Base-by-base conservation (phyloP, 1,284 basidiomycete species). In the Cryptococcus neoformans region DNA sequence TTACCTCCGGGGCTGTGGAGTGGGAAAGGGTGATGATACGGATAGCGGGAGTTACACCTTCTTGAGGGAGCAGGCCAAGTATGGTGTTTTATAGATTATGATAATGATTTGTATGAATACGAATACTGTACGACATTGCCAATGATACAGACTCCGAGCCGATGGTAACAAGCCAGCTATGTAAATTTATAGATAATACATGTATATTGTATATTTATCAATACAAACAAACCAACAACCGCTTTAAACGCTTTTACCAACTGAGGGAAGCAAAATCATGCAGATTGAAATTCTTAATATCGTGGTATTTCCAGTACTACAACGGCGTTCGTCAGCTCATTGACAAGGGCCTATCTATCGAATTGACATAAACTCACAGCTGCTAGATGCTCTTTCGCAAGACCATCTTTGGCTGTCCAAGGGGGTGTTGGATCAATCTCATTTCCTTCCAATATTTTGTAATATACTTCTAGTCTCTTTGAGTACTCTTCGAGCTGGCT, bases 21-120 rank as follows among this genome's bases (percentile, higher is more conserved):
- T 65, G 1, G 70, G 69, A 1, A 56, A 64, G 53, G 70, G 70
- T 7, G 64, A 65, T 44, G 64, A 67, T 60, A 67, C 62, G n/a
- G 70, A 72, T 56, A 65, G 62, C 39, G 70, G 70, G 12, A 68
- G 66, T 57, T 72, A 67, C 53, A 57, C 45, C 12, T 72, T 70
- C 50, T 48, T 72, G 35, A 55, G 50, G 44, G 28, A 58, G 21
- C 70, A 72, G 48, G 62, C 60, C 17, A 59, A 55, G 40, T 54
- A 54, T 47, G 44, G 36, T 34, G 12, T 14, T 35, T 16, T 34
- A 16, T 49, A 11, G 10, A n/a, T 11, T 10, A 34, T 12, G 16
- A 21, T 11, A 41, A 45, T 40, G 8, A 28, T 14, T 11, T 11
- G 10, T 16, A 12, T 10, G 28, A 28, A 28, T 28, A 28, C 28